Evolutionary conservation across 148 eudicot species (phyloP).

Genomic region (Diospyros lotus): DNA sequence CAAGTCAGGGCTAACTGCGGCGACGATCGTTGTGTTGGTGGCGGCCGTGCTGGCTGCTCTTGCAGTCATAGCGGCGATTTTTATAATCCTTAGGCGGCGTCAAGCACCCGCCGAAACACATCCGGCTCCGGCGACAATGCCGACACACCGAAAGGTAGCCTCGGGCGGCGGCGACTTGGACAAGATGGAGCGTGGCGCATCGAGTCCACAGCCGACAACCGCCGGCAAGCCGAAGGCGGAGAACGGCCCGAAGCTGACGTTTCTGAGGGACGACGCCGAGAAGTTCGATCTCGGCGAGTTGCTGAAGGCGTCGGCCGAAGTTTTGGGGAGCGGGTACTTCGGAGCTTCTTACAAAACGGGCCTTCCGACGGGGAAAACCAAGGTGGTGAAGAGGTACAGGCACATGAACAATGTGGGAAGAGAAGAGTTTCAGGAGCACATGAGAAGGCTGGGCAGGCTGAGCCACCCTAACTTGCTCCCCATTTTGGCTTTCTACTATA

Average conservation of each 20-base stretch:
- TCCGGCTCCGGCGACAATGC: too few relatives aligned
- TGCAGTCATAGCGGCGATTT: slow-evolving; percentile 19
- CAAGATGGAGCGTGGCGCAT: slow-evolving; percentile 21
- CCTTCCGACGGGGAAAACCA: slow-evolving; percentile 30
- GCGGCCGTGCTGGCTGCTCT: slow-evolving; percentile 18
- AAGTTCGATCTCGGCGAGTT: slow-evolving; percentile 62
- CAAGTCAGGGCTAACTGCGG: background rate
- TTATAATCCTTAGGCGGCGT: slow-evolving; percentile 23
- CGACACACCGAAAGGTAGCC: background rate
- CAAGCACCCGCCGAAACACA: background rate
- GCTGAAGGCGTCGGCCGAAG: slow-evolving; percentile 68
- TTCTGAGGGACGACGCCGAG: slow-evolving; percentile 42
- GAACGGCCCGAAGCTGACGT: slow-evolving; percentile 34
- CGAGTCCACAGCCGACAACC: slow-evolving; percentile 8
- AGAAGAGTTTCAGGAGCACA: slow-evolving; percentile 85
- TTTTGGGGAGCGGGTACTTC: slow-evolving; percentile 72
- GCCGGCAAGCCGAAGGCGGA: background rate
- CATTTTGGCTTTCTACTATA: slow-evolving; percentile 65
- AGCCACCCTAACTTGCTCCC: slow-evolving; percentile 64
- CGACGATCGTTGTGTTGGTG: slow-evolving; percentile 10
- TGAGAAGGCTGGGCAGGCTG: slow-evolving; percentile 69
- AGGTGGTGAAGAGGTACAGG: slow-evolving; percentile 79
- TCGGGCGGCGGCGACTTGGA: slow-evolving; percentile 14
- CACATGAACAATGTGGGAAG: slow-evolving; percentile 74
- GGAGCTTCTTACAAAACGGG: slow-evolving; percentile 78